phyloP scores from a whole-genome alignment of 1,284 basidiomycete species.

The Trichosporon faecale region DNA sequence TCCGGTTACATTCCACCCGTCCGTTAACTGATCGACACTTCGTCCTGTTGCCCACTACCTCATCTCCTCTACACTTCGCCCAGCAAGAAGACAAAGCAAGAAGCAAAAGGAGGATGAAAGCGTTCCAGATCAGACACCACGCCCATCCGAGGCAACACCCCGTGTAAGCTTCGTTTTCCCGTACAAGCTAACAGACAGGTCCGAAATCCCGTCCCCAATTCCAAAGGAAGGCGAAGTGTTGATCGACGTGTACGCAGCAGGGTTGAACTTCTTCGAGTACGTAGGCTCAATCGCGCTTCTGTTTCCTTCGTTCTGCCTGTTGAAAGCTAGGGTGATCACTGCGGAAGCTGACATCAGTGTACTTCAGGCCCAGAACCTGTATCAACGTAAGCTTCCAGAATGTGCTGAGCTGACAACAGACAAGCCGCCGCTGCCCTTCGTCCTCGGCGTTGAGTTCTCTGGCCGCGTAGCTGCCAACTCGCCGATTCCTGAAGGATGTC shows the following conservation, averaged over 20 bases:
- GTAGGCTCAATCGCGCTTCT: conserved; percentile 10
- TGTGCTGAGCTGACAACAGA: conserved; percentile 26
- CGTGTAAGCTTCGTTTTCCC: conserved; percentile 47
- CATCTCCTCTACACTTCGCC: neutral
- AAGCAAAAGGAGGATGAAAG: conserved; percentile 61
- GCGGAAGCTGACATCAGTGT: conserved; percentile 53
- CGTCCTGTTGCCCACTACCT: neutral
- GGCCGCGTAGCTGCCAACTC: conserved; percentile 71
- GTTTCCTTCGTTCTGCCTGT: neutral
- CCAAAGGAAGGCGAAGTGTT: conserved; percentile 63
- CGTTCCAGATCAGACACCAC: conserved; percentile 68
- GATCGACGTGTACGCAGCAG: conserved; percentile 66
- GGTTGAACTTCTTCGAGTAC: conserved; percentile 48
- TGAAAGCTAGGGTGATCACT: neutral
- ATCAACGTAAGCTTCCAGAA: conserved; percentile 58
- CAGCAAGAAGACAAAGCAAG: neutral
- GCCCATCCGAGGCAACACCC: conserved; percentile 70
- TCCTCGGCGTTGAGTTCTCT: conserved; percentile 78
- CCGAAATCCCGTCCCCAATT: conserved; percentile 62
- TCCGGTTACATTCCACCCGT: neutral
- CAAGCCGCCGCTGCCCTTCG: conserved; percentile 77
- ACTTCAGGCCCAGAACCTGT: conserved; percentile 78
- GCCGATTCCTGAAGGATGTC: conserved; percentile 77
- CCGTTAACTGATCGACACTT: neutral
- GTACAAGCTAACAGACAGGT: conserved; percentile 7